A percentile compares a stretch with the other conserved stretches of the same genome.
These are phyloP conservation scores for Podospora appendiculata DNA, from an alignment of 495 filamentous ascomycete species.

Conservation along the genomic window DNA sequence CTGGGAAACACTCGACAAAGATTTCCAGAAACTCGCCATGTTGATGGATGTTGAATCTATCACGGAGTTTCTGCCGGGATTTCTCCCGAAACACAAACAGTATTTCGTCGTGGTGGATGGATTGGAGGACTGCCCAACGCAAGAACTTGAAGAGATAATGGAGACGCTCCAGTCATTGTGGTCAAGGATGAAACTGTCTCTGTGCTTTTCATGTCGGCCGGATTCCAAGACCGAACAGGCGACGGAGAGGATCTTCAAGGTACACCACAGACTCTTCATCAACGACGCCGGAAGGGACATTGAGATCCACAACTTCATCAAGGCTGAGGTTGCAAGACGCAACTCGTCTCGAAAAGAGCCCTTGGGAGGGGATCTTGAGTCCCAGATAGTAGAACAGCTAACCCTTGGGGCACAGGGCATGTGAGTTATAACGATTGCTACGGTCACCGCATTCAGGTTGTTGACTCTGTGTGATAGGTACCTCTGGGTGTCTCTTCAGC, in stretches of 20 bases:
- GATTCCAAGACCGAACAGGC: background rate
- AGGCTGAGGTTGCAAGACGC: no score
- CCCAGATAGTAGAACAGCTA: background rate
- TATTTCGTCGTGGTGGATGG: background rate
- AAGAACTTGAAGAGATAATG: background rate
- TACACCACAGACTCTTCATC: no score
- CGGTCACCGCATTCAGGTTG: background rate
- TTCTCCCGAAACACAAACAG: background rate
- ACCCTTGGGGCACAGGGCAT: background rate
- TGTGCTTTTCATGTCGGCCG: background rate
- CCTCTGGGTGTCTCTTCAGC: conserved; percentile 1
- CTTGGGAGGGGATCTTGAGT: background rate
- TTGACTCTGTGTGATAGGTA: background rate
- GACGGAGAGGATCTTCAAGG: no score
- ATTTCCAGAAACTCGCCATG: background rate
- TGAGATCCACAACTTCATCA: no score
- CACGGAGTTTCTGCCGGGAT: background rate
- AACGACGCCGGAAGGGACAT: no score
- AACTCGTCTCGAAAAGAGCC: background rate
- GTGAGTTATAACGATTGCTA: background rate
- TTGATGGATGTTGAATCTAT: background rate
- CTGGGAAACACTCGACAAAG: background rate
- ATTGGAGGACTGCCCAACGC: background rate
- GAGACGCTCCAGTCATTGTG: background rate
- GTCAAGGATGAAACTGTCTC: background rate